Evolutionary conservation across 1,284 basidiomycete species (phyloP).

Genomic region (Lentinus polychrous): DNA sequence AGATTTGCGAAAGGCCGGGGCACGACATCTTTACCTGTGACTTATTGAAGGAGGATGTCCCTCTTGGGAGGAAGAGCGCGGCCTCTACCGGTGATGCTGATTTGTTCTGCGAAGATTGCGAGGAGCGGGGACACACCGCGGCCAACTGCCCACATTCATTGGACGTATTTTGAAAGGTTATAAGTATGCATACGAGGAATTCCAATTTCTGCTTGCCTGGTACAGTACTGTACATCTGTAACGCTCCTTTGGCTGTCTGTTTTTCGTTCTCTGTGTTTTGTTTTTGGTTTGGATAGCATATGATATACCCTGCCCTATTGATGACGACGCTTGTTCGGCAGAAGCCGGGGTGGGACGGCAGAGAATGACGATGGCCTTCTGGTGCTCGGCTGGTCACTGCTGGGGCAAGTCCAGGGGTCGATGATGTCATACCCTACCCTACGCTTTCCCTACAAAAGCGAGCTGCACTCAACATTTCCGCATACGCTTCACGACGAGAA

Average conservation of each 20-base stretch:
- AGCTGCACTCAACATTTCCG: constrained; percentile 2
- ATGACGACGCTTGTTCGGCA: background rate
- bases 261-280: too few species aligned
- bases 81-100: constrained; percentile 21
- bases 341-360: background rate
- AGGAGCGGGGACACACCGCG: constrained; percentile 62
- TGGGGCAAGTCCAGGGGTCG: background rate
- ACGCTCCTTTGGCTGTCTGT: background rate
- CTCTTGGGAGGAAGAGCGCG: constrained; percentile 6
- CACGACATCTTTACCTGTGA: constrained; percentile 81
- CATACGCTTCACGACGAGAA: background rate
- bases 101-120: constrained; percentile 71
- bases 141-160: constrained; percentile 71
- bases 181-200: too few species aligned
- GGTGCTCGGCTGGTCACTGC: too few species aligned
- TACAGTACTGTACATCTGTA: constrained; percentile 1
- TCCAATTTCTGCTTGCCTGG: too few species aligned
- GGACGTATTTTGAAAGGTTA: constrained; percentile 58
- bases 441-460: too few species aligned
- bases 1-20: constrained; percentile 76
- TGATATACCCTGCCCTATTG: too few species aligned
- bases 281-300: too few species aligned
- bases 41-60: constrained; percentile 40
- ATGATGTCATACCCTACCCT: constrained; percentile 6
- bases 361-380: background rate